Evolutionary conservation across 345 rosid species (phyloP), one percentile per base, ranked within the genome.

Genomic region (Lepidium africanum): DNA sequence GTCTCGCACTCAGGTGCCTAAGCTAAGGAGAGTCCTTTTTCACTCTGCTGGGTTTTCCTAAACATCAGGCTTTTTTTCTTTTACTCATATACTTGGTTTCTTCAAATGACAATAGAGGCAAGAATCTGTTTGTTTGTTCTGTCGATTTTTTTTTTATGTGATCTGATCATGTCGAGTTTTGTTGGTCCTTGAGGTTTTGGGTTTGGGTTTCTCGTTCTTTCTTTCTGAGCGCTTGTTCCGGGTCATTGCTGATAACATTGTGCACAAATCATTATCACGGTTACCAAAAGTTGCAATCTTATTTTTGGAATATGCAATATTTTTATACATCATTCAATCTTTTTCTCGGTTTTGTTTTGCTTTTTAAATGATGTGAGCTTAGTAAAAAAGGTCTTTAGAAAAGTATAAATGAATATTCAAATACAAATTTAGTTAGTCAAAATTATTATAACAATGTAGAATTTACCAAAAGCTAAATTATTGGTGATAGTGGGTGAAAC

Each of bases 1-100:
- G 91, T 94, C 65, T 87, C 99, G 10, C 99, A 94, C 78, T 94
- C 99, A 50, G 99, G 97, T 50, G 99, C 89, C 54, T 94, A 81
- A 85, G 41, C 51, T 81, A 76, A 85, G 42, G 40, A 6, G 37
- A 45, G 16, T 6, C 21, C 38, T 9, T 21, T 59, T 38, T 36
- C 39, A 19, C 35, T 69, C 45, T 13, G n/a, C 45, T 11, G n/a
- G 21, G 77, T 25, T 52, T 67, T 59, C 65, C 62, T 69, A 60
- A 45, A 70, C 54, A 59, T 70, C 33, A 33, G 23, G 53, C 32
- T 49, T 73, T 47, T 65, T 30, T 30, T 30, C 33, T 40, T 43
- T 41, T 9, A 15, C n/a, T 11, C 53, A 14, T 62, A 62, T 43
- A 25, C 23, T 74, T 74, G 58, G 46, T 45, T 60, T 73, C 61